These are phyloP conservation scores for Choricystis sp. DNA, from an alignment of 139 green algal species.

Conservation along the genomic window DNA sequence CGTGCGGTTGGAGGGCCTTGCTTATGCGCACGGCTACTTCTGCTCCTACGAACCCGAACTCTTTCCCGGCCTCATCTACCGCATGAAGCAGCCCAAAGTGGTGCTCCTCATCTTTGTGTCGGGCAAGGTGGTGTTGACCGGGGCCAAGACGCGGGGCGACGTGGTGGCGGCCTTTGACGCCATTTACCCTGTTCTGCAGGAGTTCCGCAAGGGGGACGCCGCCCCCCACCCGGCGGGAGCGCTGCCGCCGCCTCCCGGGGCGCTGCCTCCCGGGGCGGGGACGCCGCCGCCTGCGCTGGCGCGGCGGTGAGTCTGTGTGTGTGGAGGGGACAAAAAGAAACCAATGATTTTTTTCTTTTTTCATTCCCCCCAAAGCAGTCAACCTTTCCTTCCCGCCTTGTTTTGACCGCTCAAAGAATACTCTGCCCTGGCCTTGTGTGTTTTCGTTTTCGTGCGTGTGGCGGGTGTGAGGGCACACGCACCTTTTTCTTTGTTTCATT, in stretches of 20 bases:
- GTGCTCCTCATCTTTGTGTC: conserved; percentile 98
- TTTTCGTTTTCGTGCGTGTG: too few relatives aligned
- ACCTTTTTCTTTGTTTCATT: too few relatives aligned
- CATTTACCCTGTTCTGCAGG: conserved; percentile 89
- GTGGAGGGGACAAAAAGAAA: too few relatives aligned
- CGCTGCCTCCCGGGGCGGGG: too few relatives aligned
- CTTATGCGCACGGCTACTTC: conserved; percentile 71
- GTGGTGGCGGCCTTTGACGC: conserved; percentile 97
- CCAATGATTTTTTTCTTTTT: too few relatives aligned
- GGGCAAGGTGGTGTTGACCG: conserved; percentile 79
- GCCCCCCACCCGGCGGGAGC: not conserved
- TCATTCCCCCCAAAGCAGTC: too few relatives aligned
- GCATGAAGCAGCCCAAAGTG: conserved; percentile 95
- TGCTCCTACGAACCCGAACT: conserved; percentile 96
- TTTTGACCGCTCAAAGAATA: too few relatives aligned
- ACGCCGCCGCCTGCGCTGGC: not conserved
- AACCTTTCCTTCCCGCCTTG: too few relatives aligned
- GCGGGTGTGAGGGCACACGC: too few relatives aligned
- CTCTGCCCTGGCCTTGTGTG: too few relatives aligned
- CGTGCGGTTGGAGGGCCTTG: conserved; percentile 88
- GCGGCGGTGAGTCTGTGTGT: not conserved
- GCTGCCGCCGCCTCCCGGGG: too few relatives aligned
- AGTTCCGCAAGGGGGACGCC: conserved; percentile 71
- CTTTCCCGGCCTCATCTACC: conserved; percentile 98
- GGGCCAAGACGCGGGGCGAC: conserved; percentile 79